These are phyloP conservation scores for Ceratobasidium sp. DNA, from an alignment of 1,284 basidiomycete species.

Conservation along the genomic window DNA sequence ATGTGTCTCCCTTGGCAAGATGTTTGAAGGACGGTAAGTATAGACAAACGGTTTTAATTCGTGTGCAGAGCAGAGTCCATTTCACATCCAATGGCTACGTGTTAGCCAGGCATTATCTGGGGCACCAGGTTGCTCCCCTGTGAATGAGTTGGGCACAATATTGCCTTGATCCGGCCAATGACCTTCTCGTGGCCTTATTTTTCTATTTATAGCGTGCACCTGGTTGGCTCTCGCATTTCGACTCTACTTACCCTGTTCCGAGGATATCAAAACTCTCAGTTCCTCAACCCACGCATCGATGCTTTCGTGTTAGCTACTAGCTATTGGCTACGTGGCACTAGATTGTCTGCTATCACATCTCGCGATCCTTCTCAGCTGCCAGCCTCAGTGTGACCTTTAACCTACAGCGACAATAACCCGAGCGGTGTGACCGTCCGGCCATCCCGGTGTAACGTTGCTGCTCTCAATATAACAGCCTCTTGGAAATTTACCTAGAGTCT, in stretches of 20 bases:
- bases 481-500: neutral
- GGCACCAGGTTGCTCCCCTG: no score
- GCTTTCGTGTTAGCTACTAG: neutral
- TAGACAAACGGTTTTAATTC: no score
- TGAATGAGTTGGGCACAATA: no score
- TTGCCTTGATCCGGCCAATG: neutral
- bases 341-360: neutral
- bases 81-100: no score
- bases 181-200: neutral
- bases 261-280: neutral
- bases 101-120: no score
- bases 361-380: neutral
- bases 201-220: no score
- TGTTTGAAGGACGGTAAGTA: no score
- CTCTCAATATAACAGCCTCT: conserved; percentile 3
- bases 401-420: neutral
- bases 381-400: neutral
- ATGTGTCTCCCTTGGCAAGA: no score
- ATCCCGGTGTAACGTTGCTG: no score
- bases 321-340: neutral
- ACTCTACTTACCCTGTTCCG: neutral
- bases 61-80: no score
- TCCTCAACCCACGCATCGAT: neutral
- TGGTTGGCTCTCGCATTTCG: neutral
- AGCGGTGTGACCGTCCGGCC: neutral